Conservation (phyloP, 179 eudicot species). For the Silene coronaria region DNA sequence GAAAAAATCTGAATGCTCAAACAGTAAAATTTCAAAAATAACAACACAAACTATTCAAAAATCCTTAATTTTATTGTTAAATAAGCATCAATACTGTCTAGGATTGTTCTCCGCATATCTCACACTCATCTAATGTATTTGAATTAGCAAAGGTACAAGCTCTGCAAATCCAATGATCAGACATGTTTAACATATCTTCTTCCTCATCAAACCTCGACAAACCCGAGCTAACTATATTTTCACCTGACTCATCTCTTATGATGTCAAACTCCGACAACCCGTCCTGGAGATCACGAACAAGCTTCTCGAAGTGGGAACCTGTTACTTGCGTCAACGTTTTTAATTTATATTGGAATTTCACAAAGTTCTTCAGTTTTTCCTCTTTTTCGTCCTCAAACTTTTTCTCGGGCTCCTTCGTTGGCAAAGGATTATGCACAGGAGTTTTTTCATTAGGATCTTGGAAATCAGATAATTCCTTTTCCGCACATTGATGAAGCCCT, state of each 20-base stretch:
- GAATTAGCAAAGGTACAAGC: neutral
- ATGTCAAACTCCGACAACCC: neutral
- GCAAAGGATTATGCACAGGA: too few species aligned
- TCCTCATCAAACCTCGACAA: too few species aligned
- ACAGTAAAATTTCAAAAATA: neutral
- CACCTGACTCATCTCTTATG: neutral
- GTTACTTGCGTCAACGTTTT: neutral
- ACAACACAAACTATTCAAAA: too few species aligned
- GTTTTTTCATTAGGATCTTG: too few species aligned
- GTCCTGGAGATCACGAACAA: conserved; percentile 2
- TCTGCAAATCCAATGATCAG: neutral
- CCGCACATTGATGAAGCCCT: conserved; percentile 2
- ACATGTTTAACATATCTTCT: neutral
- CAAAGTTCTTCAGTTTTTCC: neutral
- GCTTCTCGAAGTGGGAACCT: neutral
- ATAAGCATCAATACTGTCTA: too few species aligned
- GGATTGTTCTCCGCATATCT: too few species aligned
- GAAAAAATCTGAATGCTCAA: neutral
- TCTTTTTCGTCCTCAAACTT: neutral
- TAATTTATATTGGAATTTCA: neutral
- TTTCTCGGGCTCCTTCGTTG: neutral
- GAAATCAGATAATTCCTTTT: neutral
- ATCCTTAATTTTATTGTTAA: too few species aligned
- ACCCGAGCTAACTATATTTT: too few species aligned
- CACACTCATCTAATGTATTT: neutral